Conservation (phyloP, 2,329 filamentous ascomycete genomes). For the Phaeosphaeria sp. region DNA sequence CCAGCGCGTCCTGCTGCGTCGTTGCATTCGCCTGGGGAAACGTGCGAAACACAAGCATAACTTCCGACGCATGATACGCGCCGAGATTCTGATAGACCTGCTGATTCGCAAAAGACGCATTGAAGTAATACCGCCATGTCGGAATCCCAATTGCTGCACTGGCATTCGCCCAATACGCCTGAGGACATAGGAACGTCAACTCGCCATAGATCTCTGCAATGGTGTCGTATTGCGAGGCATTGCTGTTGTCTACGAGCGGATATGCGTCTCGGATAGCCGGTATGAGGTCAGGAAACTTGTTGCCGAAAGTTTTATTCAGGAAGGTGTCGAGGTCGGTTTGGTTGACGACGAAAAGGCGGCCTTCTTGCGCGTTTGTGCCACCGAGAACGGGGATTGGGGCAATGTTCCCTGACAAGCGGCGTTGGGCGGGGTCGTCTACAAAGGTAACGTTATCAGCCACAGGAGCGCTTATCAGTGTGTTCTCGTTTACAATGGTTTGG, state of each 20-base stretch:
- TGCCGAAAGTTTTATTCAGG: constrained; percentile 20
- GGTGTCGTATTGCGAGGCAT: constrained; percentile 22
- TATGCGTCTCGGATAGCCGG: constrained; percentile 28
- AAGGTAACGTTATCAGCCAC: constrained; percentile 31
- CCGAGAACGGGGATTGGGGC: constrained; percentile 32
- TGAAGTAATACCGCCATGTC: constrained; percentile 39
- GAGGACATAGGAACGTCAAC: constrained; percentile 25
- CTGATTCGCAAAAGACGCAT: constrained; percentile 35
- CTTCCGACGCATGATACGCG: constrained; percentile 32
- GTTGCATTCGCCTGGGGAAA: constrained; percentile 23
- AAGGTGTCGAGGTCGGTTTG: constrained; percentile 25
- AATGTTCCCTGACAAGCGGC: constrained; percentile 28
- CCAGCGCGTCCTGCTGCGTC: constrained; percentile 24
- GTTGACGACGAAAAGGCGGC: constrained; percentile 26
- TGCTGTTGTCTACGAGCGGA: constrained; percentile 18
- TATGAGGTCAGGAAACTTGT: constrained; percentile 13
- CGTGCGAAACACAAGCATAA: constrained; percentile 31
- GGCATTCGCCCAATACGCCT: constrained; percentile 31
- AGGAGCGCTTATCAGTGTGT: constrained; percentile 26
- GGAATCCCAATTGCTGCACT: constrained; percentile 27
- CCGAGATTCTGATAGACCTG: constrained; percentile 19
- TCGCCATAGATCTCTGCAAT: constrained; percentile 27
- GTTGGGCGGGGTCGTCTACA: constrained; percentile 20
- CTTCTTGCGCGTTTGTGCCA: constrained; percentile 37
- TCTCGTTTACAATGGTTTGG: constrained; percentile 23